Evolutionary conservation across 2,329 filamentous ascomycete species (phyloP).

Genomic region (Sclerotinia subarctica): DNA sequence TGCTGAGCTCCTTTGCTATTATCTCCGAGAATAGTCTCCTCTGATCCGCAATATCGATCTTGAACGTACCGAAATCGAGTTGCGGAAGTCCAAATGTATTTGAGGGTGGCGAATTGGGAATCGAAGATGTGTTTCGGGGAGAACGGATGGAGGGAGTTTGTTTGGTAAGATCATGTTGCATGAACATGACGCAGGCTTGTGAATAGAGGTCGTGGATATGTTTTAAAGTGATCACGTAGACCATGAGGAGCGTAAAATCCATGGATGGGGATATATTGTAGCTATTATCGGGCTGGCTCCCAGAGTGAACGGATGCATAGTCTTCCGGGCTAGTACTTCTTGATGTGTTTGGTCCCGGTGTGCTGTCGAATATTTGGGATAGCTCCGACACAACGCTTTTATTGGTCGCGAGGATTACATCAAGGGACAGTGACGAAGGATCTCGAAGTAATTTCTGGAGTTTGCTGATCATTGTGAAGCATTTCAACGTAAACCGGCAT

Average conservation of each 20-base stretch:
- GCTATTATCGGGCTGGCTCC: background rate
- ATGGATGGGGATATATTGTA: background rate
- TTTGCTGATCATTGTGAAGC: slow-evolving; percentile 6
- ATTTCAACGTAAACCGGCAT: slow-evolving; percentile 6
- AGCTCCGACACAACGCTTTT: slow-evolving; percentile 12
- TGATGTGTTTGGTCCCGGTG: background rate
- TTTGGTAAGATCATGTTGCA: background rate
- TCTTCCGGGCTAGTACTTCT: background rate
- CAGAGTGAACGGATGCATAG: background rate
- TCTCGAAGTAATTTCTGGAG: slow-evolving; percentile 12
- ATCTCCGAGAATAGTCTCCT: slow-evolving; percentile 2
- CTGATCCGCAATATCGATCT: slow-evolving; percentile 8
- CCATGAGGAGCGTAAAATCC: background rate
- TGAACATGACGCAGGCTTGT: slow-evolving; percentile 14
- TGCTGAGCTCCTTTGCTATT: background rate
- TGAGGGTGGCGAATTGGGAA: background rate
- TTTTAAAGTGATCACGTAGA: background rate
- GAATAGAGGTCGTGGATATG: slow-evolving; percentile 12
- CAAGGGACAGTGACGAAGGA: slow-evolving; percentile 10
- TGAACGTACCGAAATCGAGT: slow-evolving; percentile 10
- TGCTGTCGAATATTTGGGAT: background rate
- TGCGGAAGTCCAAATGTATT: background rate
- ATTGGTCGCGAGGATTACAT: slow-evolving; percentile 13
- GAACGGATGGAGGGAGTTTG: background rate
- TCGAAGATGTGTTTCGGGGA: background rate